phyloP scores from a whole-genome alignment of 139 green algal genomes.

The Chlorella ohadii region DNA sequence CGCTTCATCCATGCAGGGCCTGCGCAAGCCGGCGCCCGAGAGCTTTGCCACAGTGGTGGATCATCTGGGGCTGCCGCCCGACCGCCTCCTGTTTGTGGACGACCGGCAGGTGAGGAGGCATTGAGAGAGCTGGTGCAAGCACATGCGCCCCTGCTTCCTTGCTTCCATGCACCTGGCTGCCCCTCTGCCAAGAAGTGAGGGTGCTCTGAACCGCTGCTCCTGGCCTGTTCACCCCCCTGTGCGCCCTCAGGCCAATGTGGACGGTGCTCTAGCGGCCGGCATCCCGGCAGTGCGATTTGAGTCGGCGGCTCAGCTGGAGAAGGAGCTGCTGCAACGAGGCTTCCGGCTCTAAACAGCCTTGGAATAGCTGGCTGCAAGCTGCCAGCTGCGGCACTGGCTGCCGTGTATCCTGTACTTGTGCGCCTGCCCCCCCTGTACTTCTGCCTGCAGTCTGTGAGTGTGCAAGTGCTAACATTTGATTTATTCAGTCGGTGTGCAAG shows the following conservation, averaged over 20 bases:
- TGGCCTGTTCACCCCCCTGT: too few relatives aligned
- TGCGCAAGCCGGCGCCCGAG: constrained; percentile 70
- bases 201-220: too few relatives aligned
- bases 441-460: too few relatives aligned
- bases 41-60: constrained; percentile 55
- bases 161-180: too few relatives aligned
- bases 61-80: constrained; percentile 38
- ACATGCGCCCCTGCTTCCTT: too few relatives aligned
- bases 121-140: too few relatives aligned
- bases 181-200: too few relatives aligned
- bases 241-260: constrained; percentile 48
- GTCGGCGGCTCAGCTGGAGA: constrained; percentile 41
- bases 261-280: constrained; percentile 44
- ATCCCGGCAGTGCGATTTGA: constrained; percentile 61
- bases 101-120: constrained; percentile 47
- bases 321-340: constrained; percentile 45
- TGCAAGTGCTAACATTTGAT: too few relatives aligned
- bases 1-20: constrained; percentile 47
- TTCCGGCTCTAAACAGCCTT: constrained; percentile 20
- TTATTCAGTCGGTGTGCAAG: too few relatives aligned
- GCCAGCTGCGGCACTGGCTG: background rate
- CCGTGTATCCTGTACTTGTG: too few relatives aligned
- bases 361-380: background rate
- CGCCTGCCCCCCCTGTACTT: too few relatives aligned
- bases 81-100: constrained; percentile 75